phyloP scores from a whole-genome alignment of 2,329 filamentous ascomycete genomes.

The Catunica adiposa region DNA sequence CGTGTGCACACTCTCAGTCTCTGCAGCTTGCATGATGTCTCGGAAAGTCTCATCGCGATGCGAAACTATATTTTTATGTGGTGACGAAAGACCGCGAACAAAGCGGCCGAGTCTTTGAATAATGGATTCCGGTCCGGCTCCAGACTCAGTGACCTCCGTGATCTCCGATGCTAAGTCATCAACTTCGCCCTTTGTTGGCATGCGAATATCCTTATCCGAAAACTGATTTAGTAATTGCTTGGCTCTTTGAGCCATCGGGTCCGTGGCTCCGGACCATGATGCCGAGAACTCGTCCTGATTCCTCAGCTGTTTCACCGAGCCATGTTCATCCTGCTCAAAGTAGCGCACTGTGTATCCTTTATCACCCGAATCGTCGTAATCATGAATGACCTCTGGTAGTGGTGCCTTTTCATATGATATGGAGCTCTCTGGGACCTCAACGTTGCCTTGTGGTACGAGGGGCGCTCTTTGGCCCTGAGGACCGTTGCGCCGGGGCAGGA shows the following conservation, averaged over 20 bases:
- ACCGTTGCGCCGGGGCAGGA: not conserved
- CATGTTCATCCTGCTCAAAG: slow-evolving; percentile 29
- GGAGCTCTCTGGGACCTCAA: slow-evolving; percentile 6
- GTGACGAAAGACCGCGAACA: slow-evolving; percentile 11
- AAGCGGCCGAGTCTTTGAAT: slow-evolving; percentile 12
- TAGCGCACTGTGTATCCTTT: slow-evolving; percentile 14
- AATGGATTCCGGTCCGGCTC: slow-evolving; percentile 7
- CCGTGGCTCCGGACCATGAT: slow-evolving; percentile 22
- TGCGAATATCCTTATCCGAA: slow-evolving; percentile 11
- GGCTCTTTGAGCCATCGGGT: slow-evolving; percentile 14
- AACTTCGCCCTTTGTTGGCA: slow-evolving; percentile 17
- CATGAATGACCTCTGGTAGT: slow-evolving; percentile 14
- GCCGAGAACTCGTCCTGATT: slow-evolving; percentile 26
- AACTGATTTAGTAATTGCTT: slow-evolving; percentile 10
- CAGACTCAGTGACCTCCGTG: slow-evolving; percentile 5
- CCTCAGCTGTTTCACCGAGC: slow-evolving; percentile 23
- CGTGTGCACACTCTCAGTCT: slow-evolving; percentile 6
- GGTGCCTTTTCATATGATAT: slow-evolving; percentile 10
- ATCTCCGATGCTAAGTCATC: slow-evolving; percentile 16
- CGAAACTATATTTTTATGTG: not conserved
- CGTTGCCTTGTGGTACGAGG: not conserved
- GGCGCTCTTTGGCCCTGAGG: not conserved
- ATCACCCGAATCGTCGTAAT: slow-evolving; percentile 7
- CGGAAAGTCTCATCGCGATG: not conserved
- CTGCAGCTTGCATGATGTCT: slow-evolving; percentile 11